Evolutionary conservation across 768 basidiomycete genomes (phyloP).

Genomic region (Mycena galericulata): DNA sequence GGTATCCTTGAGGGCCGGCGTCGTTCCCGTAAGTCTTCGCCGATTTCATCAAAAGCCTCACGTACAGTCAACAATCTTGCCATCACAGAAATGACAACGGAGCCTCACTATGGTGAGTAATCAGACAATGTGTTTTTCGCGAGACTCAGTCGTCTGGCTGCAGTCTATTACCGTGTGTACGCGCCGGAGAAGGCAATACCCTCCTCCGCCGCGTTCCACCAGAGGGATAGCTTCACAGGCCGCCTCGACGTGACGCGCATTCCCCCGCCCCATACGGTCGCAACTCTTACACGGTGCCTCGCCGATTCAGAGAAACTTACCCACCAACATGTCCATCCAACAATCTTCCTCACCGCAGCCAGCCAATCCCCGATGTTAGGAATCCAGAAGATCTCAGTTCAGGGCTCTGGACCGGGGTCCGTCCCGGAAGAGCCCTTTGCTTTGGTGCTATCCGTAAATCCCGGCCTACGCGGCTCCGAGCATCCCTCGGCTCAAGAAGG

Average conservation of each 20-base stretch:
- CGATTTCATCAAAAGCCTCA: background rate
- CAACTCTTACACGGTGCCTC: background rate
- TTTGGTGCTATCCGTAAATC: background rate
- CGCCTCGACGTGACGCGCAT: background rate
- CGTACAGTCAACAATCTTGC: background rate
- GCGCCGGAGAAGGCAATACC: background rate
- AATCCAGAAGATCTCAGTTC: background rate
- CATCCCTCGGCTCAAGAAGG: no score
- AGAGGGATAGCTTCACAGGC: background rate
- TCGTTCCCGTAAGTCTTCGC: background rate
- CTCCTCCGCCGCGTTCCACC: background rate
- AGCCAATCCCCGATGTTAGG: background rate
- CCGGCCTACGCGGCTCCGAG: background rate
- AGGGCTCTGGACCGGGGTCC: background rate
- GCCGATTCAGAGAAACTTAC: background rate
- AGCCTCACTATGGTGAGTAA: background rate
- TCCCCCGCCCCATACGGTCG: conserved; percentile 1
- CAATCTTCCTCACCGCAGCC: background rate
- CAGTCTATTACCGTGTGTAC: background rate
- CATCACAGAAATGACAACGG: background rate
- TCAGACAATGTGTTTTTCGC: no score
- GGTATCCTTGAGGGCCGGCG: background rate
- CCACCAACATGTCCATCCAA: background rate
- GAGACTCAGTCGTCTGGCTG: background rate
- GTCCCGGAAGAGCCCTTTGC: background rate